Base-by-base conservation (phyloP, 306 rosid genomes). In the Lupinus albus region DNA sequence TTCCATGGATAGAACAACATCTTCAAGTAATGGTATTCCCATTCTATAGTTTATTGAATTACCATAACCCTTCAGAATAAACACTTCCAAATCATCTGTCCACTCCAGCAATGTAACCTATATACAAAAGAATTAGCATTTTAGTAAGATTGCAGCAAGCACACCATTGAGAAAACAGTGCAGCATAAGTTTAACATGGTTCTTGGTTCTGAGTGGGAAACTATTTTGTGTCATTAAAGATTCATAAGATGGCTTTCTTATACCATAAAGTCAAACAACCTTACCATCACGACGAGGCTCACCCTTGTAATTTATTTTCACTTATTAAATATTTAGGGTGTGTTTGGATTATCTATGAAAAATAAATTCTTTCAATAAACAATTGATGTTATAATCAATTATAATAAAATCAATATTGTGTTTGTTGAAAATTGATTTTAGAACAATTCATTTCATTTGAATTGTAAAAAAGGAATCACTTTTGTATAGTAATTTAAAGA, bases 11-110 rank as follows among this genome's bases (percentile, higher is more conserved):
- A 46, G 73, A 71, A 88, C 73, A 75, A 91, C 86, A 77, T 91
- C 97, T 71, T 86, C 72, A 60, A 91, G 91, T 66, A 91, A 79
- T 15, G 94, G 91, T 71, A 83, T 61, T 72, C 97, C 97, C 97
- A 91, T 88, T 77, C 83, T 81, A 59, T 86, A 91, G 77, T 88
- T 91, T 68, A 91, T 1, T 57, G 96, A 81, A 7, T 91, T 82
- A 16, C 97, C 97, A 85, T 91, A 91, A 28, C 97, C 97, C 81
- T 91, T 91, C 76, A 91, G 79, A 66, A 88, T 80, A 79, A 67
- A 91, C 61, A 12, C 61, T 81, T 88, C 96, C 81, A 91, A 74
- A 48, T 91, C 97, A 80, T 91, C 96, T 60, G 94, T 72, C 97
- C 97, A 91, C 82, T 91, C 97, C 74, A 91, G 77, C 82, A 86